phyloP scores from a whole-genome alignment of 208 protist species.

The Acanthamoeba sp. region DNA sequence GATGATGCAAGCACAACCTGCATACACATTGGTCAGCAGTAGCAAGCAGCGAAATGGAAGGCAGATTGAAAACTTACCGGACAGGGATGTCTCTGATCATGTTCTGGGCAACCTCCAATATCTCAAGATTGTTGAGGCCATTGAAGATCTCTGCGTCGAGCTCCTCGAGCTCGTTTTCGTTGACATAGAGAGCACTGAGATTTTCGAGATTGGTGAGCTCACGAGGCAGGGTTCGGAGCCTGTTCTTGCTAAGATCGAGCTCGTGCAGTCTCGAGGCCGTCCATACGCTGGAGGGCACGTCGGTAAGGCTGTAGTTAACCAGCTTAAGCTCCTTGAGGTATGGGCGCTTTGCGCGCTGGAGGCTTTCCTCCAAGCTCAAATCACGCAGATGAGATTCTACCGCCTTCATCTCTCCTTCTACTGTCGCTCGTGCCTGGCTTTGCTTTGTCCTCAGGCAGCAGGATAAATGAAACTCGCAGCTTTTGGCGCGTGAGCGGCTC shows the following conservation, averaged over 20 bases:
- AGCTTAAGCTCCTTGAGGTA: slow-evolving; percentile 64
- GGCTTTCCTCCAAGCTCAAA: not conserved
- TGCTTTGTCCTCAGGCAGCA: too few relatives aligned
- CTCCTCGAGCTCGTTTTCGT: slow-evolving; percentile 51
- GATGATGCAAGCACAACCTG: slow-evolving; percentile 58
- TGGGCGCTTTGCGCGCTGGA: slow-evolving; percentile 33
- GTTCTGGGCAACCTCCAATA: slow-evolving; percentile 44
- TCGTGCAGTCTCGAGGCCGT: slow-evolving; percentile 25
- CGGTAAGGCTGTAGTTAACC: slow-evolving; percentile 16
- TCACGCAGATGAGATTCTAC: slow-evolving; percentile 13
- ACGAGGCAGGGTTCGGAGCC: not conserved
- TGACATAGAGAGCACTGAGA: slow-evolving; percentile 27
- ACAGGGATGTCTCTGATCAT: slow-evolving; percentile 52
- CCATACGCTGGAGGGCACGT: slow-evolving; percentile 27
- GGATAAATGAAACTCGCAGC: not conserved
- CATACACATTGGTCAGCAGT: not conserved
- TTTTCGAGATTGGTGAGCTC: slow-evolving; percentile 29
- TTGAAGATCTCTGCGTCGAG: slow-evolving; percentile 36
- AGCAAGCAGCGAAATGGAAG: not conserved
- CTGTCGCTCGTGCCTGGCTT: not conserved
- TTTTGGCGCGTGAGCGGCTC: not conserved
- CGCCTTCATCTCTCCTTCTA: not conserved
- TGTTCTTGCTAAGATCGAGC: slow-evolving; percentile 46
- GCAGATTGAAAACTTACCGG: not conserved
- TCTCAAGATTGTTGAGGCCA: slow-evolving; percentile 18